These are phyloP conservation scores for Sonneratia alba DNA, from an alignment of 345 rosid genomes.

Conservation along the genomic window DNA sequence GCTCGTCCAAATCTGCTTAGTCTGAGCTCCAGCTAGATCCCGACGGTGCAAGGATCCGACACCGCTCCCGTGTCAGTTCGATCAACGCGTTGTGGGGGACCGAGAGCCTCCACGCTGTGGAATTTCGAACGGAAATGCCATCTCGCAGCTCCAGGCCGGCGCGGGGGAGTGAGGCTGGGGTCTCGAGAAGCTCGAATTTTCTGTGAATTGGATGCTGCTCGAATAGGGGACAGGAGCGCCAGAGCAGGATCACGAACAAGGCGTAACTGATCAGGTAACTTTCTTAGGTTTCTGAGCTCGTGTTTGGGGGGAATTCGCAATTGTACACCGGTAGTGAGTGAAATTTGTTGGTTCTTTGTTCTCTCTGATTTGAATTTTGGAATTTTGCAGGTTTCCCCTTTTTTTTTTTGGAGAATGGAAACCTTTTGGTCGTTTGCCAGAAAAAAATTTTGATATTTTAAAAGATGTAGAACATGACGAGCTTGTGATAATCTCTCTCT, in stretches of 20 bases:
- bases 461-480: background rate
- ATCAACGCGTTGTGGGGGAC: background rate
- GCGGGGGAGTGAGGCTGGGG: background rate
- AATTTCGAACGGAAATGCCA: background rate
- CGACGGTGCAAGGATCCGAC: conserved; percentile 1
- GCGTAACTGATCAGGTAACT: background rate
- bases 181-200: background rate
- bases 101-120: background rate
- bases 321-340: background rate
- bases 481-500: background rate
- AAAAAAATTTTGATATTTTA: background rate
- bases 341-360: background rate
- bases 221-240: background rate
- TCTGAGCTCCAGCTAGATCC: conserved; percentile 8
- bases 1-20: background rate
- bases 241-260: background rate
- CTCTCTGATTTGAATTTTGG: background rate
- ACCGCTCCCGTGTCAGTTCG: background rate
- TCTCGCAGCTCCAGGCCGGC: background rate
- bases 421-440: background rate
- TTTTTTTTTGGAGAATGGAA: background rate
- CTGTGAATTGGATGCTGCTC: background rate
- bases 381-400: background rate
- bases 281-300: background rate
- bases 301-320: background rate